Percentiles rank a stretch among this genome's conserved stretches.
These are phyloP conservation scores for Phytomonas sp. DNA, from an alignment of 208 protist species.

Conservation along the genomic window DNA sequence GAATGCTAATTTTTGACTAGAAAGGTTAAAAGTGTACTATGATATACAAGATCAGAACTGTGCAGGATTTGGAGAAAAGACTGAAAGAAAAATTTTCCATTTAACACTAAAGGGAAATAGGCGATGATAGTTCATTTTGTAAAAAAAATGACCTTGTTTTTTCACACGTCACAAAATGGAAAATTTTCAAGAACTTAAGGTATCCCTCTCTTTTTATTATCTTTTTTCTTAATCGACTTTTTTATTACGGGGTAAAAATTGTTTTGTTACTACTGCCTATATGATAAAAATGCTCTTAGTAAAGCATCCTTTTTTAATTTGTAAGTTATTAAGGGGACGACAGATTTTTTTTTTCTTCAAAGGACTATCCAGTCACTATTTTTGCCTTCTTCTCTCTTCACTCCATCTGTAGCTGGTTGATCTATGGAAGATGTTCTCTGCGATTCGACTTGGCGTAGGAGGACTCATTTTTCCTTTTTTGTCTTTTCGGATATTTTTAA, in stretches of 20 bases:
- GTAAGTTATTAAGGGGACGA: neutral
- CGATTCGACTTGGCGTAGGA: neutral
- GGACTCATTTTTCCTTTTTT: conserved; percentile 4
- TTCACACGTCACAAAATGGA: neutral
- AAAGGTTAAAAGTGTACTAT: neutral
- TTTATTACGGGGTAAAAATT: conserved; percentile 5
- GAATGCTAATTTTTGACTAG: neutral
- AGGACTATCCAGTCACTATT: neutral
- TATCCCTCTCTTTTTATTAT: neutral
- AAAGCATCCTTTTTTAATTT: neutral
- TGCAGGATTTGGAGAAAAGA: neutral
- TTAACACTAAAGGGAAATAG: neutral
- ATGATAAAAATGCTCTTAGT: neutral
- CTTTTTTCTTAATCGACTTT: neutral
- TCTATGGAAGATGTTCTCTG: neutral
- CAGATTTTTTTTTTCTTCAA: conserved; percentile 1
- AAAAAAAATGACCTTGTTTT: neutral
- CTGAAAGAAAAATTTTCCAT: neutral
- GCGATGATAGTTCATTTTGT: neutral
- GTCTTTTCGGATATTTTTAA: neutral
- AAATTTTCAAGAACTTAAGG: neutral
- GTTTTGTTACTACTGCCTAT: neutral
- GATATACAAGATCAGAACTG: neutral
- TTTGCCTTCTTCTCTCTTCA: neutral
- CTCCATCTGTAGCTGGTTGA: neutral